Base-by-base conservation (phyloP, 148 eudicot species). In the Heliamphora exappendiculata region DNA sequence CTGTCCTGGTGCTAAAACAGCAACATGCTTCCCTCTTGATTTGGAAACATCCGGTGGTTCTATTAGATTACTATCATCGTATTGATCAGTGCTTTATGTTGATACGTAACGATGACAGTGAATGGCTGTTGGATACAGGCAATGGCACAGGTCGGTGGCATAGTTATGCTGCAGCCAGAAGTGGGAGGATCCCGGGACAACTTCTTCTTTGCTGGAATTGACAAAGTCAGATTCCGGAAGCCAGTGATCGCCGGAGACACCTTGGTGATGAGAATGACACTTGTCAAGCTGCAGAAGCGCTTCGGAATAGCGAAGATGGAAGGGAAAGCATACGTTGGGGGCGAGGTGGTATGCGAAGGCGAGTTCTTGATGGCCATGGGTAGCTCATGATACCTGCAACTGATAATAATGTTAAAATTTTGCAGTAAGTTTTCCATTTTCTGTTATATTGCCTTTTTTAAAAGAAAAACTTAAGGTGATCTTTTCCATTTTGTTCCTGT, bases 281-380 rank as follows among this genome's bases (percentile, higher is more conserved):
- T 95, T 14, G 39, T 78, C 78, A 92, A 91, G 80, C 91, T 94
- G 72, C 98, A 94, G 67, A 92, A 89, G 83, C 91, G 94, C 68
- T 92, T 92, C 72, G 98, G 97, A 33, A 85, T 95, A 54, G 96
- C 96, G 0, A 95, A 95, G 73, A 90, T 95, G 98, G 96, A 88
- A 76, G 95, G 98, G 63, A 94, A 91, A 75, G 95, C 98, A 31
- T 94, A 92, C 59, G 98, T 94, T 71, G 98, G 96, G 19, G 92
- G 87, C 28, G 98, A 90, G 49, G 84, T 94, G 28, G 98, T 92
- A 41, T 94, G 97, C 37, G 97, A 94, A 81, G 98, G 98, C 69
- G 98, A 95, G 60, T 92, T 95, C 82, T 82, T 95, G 87, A 89
- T 95, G 97, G 98, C 98, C 57, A 88, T 86, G 89, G 98, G 88